phyloP scores from a whole-genome alignment of 345 rosid genomes.

The Eucalyptus sp. region DNA sequence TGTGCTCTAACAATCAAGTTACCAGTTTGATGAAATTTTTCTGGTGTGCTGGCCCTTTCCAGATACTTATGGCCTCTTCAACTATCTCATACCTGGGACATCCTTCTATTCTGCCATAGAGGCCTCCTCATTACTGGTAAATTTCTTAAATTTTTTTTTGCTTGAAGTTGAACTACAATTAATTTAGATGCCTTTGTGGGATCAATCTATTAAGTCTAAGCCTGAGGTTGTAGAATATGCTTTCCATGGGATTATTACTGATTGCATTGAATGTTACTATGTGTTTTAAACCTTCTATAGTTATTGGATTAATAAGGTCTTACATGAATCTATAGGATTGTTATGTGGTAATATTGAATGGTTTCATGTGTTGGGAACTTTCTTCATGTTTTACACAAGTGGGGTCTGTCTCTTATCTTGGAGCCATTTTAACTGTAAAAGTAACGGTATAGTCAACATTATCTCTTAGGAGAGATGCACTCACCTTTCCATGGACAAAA shows the following conservation, averaged over 20 bases:
- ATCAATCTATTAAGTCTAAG: background rate
- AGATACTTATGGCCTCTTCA: slow-evolving; percentile 83
- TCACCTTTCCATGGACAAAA: background rate
- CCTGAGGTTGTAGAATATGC: background rate
- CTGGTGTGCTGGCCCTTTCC: background rate
- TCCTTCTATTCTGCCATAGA: slow-evolving; percentile 74
- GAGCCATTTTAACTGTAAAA: background rate
- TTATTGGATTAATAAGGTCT: background rate
- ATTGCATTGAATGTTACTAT: background rate
- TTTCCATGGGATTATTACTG: background rate
- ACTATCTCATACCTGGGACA: slow-evolving; percentile 75
- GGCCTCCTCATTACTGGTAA: slow-evolving; percentile 79
- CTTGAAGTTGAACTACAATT: background rate
- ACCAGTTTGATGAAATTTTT: background rate
- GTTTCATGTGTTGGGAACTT: background rate
- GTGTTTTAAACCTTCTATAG: background rate
- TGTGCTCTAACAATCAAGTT: background rate
- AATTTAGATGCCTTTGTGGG: background rate
- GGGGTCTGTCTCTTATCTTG: background rate
- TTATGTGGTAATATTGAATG: background rate
- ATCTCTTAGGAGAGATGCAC: background rate
- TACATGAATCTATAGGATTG: background rate
- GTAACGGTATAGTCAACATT: background rate
- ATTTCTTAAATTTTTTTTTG: background rate
- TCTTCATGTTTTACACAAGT: background rate